Evolutionary conservation across 2,329 filamentous ascomycete genomes (phyloP), one percentile per base, ranked within the genome.

Genomic region (Cercospora sp.): DNA sequence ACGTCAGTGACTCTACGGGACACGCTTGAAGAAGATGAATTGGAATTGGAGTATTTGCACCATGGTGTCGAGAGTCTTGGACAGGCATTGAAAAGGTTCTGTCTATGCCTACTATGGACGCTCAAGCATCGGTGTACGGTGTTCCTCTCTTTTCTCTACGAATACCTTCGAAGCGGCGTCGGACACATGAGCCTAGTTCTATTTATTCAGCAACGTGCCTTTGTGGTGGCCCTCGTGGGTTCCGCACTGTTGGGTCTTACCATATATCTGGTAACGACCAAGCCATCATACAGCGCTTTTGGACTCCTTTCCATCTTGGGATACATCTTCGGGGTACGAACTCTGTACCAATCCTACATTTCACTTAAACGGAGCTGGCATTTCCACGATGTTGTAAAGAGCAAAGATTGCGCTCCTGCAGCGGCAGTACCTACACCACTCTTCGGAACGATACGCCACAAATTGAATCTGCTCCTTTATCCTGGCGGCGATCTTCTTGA

Each of bases 401-500:
- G 59, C n/a, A 63, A 71, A 12, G 36, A 51, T 31, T 69, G 69
- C 60, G 63, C 36, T 28, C 51, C 62, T n/a, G 59, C 48, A 7
- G 40, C 67, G 48, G 60, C 60, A 9, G 6, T 72, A 3, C 63
- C 69, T 10, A 72, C 63, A 16, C 58, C 67, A 45, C 63, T 69
- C 5, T 45, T 69, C 6, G 65, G 69, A 6, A 31, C 66, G 8
- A 48, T 73, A n/a, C 63, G 69, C n/a, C 68, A 73, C 58, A 73
- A 72, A 65, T 23, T 72, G 33, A 63, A 63, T 16, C 53, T 72
- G 8, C 62, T 71, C 23, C 58, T 66, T 3, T 68, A 70, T 48
- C 62, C 60, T 16, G 68, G 68, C 30, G 69, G 68, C 42, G 71
- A 71, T 40, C 69, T 72, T 10, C 65, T 73, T 3, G 71, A 71